phyloP scores from a whole-genome alignment of 2,329 filamentous ascomycete genomes.

The Botrytis sinoallii region DNA sequence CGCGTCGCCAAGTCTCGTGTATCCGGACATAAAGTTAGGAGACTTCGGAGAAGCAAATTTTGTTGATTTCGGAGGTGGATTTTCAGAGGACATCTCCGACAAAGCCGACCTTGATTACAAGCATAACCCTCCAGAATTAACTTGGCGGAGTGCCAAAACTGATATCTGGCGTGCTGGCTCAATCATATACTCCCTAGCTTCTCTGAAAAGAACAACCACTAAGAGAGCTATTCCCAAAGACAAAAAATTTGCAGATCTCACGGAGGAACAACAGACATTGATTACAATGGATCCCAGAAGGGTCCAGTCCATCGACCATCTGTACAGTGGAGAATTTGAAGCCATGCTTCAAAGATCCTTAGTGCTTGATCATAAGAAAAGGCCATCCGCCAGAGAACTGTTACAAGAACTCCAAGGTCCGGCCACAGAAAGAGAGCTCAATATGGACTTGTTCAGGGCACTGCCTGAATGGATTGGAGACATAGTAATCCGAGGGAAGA shows the following conservation, averaged over 20 bases:
- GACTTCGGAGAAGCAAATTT: neutral
- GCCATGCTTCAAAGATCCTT: neutral
- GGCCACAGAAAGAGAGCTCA: neutral
- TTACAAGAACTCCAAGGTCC: neutral
- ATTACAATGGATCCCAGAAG: constrained; percentile 2
- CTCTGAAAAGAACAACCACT: neutral
- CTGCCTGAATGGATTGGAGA: neutral
- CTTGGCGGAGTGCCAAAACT: neutral
- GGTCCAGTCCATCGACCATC: neutral
- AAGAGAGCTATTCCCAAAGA: neutral
- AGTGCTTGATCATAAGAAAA: neutral
- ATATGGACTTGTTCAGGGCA: neutral
- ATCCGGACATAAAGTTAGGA: constrained; percentile 3
- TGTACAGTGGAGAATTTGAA: neutral
- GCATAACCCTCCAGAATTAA: neutral
- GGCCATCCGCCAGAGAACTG: constrained; percentile 1
- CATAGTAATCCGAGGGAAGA: too few species aligned
- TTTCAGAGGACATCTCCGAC: neutral
- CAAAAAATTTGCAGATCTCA: neutral
- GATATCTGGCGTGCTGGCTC: constrained; percentile 9
- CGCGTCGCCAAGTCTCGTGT: neutral
- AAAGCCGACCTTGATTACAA: neutral
- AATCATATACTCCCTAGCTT: neutral
- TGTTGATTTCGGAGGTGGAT: neutral
- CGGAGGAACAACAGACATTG: too few species aligned